phyloP scores from a whole-genome alignment of 768 basidiomycete species.

The Leccinellum rugosiceps region DNA sequence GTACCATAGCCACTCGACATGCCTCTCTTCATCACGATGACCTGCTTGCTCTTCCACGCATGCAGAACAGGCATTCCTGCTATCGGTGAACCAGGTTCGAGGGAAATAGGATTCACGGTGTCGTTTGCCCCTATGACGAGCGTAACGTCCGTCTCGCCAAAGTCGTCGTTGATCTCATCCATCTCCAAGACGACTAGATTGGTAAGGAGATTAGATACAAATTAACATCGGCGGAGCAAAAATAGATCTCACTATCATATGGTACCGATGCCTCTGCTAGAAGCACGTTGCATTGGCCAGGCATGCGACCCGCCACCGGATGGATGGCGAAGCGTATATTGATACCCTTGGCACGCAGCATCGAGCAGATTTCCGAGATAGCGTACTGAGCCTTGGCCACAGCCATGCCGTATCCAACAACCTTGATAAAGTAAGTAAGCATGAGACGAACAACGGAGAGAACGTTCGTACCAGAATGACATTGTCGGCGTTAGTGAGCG shows the following conservation, averaged over 20 bases:
- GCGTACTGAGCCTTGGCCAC: constrained; percentile 88
- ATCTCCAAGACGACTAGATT: constrained; percentile 79
- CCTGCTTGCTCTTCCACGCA: constrained; percentile 92
- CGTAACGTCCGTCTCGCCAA: constrained; percentile 83
- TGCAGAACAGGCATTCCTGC: constrained; percentile 92
- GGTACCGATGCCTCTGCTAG: constrained; percentile 88
- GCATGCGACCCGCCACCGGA: constrained; percentile 91
- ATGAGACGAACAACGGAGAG: not conserved
- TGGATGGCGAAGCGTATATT: constrained; percentile 87
- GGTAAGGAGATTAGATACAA: not conserved
- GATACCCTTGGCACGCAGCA: constrained; percentile 69
- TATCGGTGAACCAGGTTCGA: constrained; percentile 83
- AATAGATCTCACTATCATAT: constrained; percentile 65
- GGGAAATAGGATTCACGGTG: constrained; percentile 87
- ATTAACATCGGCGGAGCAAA: not conserved
- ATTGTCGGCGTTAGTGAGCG: constrained; percentile 72
- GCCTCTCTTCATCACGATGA: constrained; percentile 90
- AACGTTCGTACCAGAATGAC: constrained; percentile 64
- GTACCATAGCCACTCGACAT: constrained; percentile 85
- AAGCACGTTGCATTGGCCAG: constrained; percentile 90
- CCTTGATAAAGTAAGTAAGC: constrained; percentile 36
- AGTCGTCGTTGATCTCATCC: constrained; percentile 95
- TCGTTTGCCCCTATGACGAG: constrained; percentile 92
- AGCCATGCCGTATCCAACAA: constrained; percentile 89
- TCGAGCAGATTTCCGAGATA: constrained; percentile 68